Evolutionary conservation across 257 asterid genomes (phyloP).

Genomic region (Prunella vulgaris): DNA sequence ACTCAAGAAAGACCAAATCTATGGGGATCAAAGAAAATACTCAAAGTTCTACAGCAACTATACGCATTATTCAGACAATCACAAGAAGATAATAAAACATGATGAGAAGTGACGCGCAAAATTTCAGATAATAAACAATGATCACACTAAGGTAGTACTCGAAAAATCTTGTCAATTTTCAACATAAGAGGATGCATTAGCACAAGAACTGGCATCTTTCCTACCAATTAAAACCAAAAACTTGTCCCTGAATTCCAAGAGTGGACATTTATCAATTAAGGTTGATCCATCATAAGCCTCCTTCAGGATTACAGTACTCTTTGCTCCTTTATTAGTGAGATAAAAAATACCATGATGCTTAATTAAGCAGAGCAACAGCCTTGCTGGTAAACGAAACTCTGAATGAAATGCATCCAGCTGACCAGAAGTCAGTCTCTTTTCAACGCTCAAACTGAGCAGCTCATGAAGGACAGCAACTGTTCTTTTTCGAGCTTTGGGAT

Average conservation of each 20-base stretch:
- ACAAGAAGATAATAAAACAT: background rate
- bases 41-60: background rate
- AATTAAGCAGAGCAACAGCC: conserved; percentile 72
- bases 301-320: conserved; percentile 74
- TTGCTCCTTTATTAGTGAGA: conserved; percentile 79
- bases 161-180: conserved; percentile 11
- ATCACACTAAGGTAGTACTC: background rate
- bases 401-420: conserved; percentile 84
- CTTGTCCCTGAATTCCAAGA: conserved; percentile 52
- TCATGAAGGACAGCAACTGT: conserved; percentile 88
- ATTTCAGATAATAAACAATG: background rate
- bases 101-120: background rate
- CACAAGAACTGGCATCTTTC: conserved; percentile 31
- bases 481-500: conserved; percentile 78
- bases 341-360: conserved; percentile 87
- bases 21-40: background rate
- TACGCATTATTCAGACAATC: background rate
- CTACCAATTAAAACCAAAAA: conserved; percentile 62
- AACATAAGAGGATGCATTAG: conserved; percentile 16
- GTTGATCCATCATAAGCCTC: conserved; percentile 77
- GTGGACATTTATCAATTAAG: conserved; percentile 58
- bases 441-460: conserved; percentile 85
- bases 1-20: background rate
- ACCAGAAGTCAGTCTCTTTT: conserved; percentile 75
- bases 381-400: conserved; percentile 67